These are phyloP conservation scores for Anethum foeniculum DNA, from an alignment of 140 eudicot species.

Conservation along the genomic window DNA sequence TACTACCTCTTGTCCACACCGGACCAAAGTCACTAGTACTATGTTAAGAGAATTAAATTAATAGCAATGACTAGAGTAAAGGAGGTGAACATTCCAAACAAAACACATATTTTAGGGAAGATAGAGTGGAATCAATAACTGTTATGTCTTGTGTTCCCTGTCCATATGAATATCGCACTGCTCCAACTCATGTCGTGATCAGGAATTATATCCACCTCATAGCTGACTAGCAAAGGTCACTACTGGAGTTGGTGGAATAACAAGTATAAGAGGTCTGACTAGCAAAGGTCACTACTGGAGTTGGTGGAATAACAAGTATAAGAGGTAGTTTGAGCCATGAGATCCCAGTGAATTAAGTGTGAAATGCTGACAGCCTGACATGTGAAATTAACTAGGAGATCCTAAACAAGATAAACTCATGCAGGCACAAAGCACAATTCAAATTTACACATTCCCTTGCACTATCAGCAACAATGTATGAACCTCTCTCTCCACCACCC, in stretches of 20 bases:
- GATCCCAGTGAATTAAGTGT: not conserved
- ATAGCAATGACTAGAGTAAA: not conserved
- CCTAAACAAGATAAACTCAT: not conserved
- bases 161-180: not conserved
- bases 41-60: not conserved
- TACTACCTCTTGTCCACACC: not conserved
- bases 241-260: not conserved
- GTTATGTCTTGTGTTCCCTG: not conserved
- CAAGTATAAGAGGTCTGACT: not conserved
- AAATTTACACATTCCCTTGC: too few species aligned
- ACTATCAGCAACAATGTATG: not conserved
- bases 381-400: not conserved
- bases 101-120: not conserved
- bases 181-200: not conserved
- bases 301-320: not conserved
- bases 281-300: not conserved
- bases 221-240: not conserved
- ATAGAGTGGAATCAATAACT: not conserved
- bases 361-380: not conserved
- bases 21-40: not conserved
- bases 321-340: not conserved
- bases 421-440: slow-evolving; percentile 47
- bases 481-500: not conserved
- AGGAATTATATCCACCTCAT: not conserved
- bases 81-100: not conserved